Percentiles rank a stretch among this genome's conserved stretches.
phyloP scores from a whole-genome alignment of 768 basidiomycete species.

The Termitomyces bulborhizus region DNA sequence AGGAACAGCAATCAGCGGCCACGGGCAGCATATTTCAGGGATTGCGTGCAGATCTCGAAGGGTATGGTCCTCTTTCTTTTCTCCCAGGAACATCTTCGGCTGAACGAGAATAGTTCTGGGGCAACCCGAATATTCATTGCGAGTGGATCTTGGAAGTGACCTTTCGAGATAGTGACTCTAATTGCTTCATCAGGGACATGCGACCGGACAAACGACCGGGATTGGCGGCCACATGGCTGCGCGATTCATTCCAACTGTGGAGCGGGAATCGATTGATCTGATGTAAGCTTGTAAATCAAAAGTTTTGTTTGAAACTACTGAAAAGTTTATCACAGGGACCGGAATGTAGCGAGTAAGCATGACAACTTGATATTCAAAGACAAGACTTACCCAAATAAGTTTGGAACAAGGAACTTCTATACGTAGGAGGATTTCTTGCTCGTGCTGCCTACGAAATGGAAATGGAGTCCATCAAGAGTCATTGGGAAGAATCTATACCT shows the following conservation, averaged over 20 bases:
- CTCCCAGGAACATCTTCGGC: not conserved
- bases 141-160: constrained; percentile 14
- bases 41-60: constrained; percentile 79
- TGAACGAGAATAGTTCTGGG: constrained; percentile 41
- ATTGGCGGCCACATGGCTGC: constrained; percentile 60
- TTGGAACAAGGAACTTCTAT: constrained; percentile 89
- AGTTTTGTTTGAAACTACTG: not conserved
- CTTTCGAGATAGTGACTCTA: not conserved
- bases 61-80: constrained; percentile 33
- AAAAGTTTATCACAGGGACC: constrained; percentile 46
- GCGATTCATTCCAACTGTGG: constrained; percentile 93
- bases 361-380: not conserved
- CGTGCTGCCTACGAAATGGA: constrained; percentile 85
- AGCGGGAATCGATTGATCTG: constrained; percentile 88
- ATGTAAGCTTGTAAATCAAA: constrained; percentile 43
- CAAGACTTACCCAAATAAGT: constrained; percentile 30
- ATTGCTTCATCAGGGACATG: constrained; percentile 63
- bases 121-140: constrained; percentile 83
- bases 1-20: constrained; percentile 47
- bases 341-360: constrained; percentile 65
- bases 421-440: constrained; percentile 75
- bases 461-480: constrained; percentile 48
- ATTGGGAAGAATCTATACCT: constrained; percentile 50
- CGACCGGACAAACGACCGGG: constrained; percentile 91
- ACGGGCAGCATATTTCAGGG: constrained; percentile 85